These are phyloP conservation scores for Sporothrix pseudoabietina DNA, from an alignment of 2,329 filamentous ascomycete genomes.

Conservation along the genomic window DNA sequence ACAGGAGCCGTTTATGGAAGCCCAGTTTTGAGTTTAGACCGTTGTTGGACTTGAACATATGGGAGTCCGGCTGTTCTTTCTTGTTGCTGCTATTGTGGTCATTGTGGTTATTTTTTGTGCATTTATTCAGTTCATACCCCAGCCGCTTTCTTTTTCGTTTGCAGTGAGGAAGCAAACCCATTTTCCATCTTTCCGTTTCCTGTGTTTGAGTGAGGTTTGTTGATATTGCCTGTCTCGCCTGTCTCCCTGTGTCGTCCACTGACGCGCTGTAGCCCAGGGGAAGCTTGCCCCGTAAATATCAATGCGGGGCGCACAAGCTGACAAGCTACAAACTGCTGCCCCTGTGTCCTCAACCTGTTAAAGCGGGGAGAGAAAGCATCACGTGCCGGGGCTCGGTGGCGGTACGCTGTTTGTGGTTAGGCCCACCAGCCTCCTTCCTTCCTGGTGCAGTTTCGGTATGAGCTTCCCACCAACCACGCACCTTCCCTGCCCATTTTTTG, in stretches of 20 bases:
- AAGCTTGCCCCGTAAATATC: not conserved
- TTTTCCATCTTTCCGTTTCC: not conserved
- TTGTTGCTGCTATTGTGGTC: not conserved
- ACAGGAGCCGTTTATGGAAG: not conserved
- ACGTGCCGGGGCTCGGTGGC: conserved; percentile 20
- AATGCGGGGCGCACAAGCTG: not conserved
- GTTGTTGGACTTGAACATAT: not conserved
- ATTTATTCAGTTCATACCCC: not conserved
- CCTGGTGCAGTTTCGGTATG: not conserved
- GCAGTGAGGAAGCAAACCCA: not conserved
- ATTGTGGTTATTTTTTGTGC: not conserved
- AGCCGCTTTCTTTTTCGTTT: not conserved
- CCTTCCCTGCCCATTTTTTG: conserved; percentile 14
- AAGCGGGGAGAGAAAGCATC: not conserved
- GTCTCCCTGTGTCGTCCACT: too few species aligned
- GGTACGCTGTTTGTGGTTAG: conserved; percentile 24
- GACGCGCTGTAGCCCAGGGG: not conserved
- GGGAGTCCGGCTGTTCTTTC: not conserved
- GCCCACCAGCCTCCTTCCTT: conserved; percentile 23
- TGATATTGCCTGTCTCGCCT: too few species aligned
- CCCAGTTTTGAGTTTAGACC: not conserved
- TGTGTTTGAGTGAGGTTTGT: not conserved
- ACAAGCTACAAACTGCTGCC: not conserved
- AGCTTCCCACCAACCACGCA: conserved; percentile 26
- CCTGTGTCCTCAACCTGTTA: not conserved